Percentiles rank a stretch among this genome's conserved stretches.
Evolutionary conservation across 345 rosid species (phyloP).

Genomic region (Syzygium jambos): DNA sequence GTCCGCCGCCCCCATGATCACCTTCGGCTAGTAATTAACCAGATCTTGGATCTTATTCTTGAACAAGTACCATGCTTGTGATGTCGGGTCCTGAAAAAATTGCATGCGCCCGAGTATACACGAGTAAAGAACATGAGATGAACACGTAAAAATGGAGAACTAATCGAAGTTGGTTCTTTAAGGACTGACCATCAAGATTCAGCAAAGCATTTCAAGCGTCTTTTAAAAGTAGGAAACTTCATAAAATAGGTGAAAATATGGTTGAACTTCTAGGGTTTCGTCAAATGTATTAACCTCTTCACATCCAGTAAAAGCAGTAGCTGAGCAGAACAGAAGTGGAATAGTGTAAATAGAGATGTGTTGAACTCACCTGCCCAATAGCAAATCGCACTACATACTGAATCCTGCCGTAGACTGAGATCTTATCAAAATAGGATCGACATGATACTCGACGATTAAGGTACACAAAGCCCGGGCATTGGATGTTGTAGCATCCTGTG

Average conservation of each 20-base stretch:
- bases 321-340: neutral
- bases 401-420: neutral
- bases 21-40: neutral
- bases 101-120: neutral
- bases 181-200: neutral
- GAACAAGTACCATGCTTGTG: neutral
- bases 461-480: neutral
- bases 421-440: neutral
- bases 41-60: neutral
- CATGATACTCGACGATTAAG: neutral
- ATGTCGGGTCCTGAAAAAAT: neutral
- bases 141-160: neutral
- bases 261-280: neutral
- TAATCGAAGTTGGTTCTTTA: neutral
- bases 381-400: neutral
- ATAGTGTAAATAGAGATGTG: neutral
- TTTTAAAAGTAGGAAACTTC: neutral
- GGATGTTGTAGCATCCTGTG: accelerated
- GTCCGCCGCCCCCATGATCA: neutral
- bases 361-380: neutral
- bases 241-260: neutral
- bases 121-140: neutral
- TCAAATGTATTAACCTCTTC: neutral
- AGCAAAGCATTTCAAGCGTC: neutral
- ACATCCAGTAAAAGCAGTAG: neutral